Conservation (phyloP, 2,329 filamentous ascomycete species). For the Colletotrichum melonis region DNA sequence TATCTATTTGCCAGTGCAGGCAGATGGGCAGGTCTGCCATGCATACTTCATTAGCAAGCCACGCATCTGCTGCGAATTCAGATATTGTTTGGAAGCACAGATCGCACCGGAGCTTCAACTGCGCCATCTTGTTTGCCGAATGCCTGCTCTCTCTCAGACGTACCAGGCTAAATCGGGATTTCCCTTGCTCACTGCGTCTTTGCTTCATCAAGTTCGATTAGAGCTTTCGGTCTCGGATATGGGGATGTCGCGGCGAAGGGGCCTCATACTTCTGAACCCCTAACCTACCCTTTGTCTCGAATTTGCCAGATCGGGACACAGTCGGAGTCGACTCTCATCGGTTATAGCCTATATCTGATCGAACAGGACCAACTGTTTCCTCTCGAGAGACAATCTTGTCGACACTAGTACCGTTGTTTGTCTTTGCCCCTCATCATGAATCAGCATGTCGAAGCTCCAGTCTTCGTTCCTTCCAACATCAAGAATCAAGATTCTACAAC, state of each 20-base stretch:
- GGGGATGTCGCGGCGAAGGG: not conserved
- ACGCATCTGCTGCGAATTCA: not conserved
- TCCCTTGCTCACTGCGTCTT: not conserved
- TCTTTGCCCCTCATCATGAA: not conserved
- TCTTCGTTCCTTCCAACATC: not conserved
- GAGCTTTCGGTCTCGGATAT: not conserved
- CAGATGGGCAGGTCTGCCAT: not conserved
- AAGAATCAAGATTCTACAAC: not conserved
- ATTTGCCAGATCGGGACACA: not conserved
- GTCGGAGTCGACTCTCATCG: not conserved
- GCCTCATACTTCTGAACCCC: not conserved
- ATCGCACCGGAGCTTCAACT: not conserved
- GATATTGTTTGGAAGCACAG: not conserved
- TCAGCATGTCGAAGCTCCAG: slow-evolving; percentile 13
- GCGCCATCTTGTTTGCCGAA: not conserved
- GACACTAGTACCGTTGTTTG: not conserved
- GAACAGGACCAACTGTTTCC: not conserved
- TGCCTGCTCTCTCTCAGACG: not conserved
- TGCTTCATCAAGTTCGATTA: not conserved
- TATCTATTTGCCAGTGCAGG: not conserved
- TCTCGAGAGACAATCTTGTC: not conserved
- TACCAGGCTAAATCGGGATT: not conserved
- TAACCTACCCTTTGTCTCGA: not conserved
- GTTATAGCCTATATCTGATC: slow-evolving; percentile 5
- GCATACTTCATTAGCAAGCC: not conserved